These are phyloP conservation scores for Pharus latifolius DNA, from an alignment of 176 grass and related monocot genomes.

Conservation along the genomic window DNA sequence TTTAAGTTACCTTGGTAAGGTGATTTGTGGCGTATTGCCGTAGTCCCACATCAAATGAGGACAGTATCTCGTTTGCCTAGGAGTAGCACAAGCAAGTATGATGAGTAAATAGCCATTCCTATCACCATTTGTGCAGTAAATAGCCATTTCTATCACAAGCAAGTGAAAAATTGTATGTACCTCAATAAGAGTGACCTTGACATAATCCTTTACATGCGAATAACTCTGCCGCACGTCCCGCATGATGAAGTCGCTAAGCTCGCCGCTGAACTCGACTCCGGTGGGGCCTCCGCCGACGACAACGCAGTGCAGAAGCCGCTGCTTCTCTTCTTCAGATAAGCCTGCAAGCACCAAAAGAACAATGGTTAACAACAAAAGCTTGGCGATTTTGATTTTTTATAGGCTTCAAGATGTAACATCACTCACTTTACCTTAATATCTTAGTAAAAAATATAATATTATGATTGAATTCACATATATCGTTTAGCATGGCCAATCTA, in stretches of 20 bases:
- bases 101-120: background rate
- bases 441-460: too few relatives aligned
- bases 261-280: slow-evolving; percentile 91
- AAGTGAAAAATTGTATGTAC: slow-evolving; percentile 13
- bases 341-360: slow-evolving; percentile 24
- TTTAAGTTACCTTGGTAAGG: slow-evolving; percentile 49
- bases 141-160: background rate
- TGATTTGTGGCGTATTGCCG: slow-evolving; percentile 78
- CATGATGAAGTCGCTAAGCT: slow-evolving; percentile 91
- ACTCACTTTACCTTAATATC: too few relatives aligned
- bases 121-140: background rate
- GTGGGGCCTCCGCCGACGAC: slow-evolving; percentile 88
- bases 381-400: too few relatives aligned
- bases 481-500: too few relatives aligned
- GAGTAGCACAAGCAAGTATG: background rate
- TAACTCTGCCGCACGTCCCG: slow-evolving; percentile 68
- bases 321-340: slow-evolving; percentile 61
- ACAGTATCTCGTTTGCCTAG: slow-evolving; percentile 82
- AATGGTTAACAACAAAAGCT: too few relatives aligned
- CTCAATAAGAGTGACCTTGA: slow-evolving; percentile 93
- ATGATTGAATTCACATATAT: too few relatives aligned
- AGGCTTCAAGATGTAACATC: too few relatives aligned
- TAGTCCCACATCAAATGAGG: slow-evolving; percentile 69
- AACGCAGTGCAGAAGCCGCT: slow-evolving; percentile 69
- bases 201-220: slow-evolving; percentile 76